Base-by-base conservation (phyloP, 2,329 filamentous ascomycete species). In the Boeremia exigua region DNA sequence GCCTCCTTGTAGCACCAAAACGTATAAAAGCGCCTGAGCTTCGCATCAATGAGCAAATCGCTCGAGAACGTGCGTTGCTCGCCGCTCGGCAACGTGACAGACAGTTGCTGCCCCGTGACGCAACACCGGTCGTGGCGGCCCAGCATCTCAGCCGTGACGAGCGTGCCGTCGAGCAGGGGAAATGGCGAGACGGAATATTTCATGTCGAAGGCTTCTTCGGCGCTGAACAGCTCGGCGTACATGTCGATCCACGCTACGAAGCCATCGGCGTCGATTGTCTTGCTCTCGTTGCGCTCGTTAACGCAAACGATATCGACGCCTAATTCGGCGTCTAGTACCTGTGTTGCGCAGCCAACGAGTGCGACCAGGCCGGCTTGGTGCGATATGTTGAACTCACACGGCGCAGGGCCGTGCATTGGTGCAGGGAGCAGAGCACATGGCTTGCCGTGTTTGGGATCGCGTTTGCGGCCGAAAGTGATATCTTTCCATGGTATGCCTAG, bases 1-100 rank as follows among this genome's bases (percentile, higher is more conserved):
- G 89, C 87, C 77, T 94, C 90, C 65, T 91, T 87, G 72, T 91
- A 82, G 72, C 88, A 91, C 88, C 90, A 94, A 56, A 89, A 84
- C 1, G 88, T 84, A 71, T 92, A 94, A 70, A 94, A 94, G 48
- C 84, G 81, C 5, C 88, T 81, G 27, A 93, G 78, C 68, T 87
- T 87, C 19, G 78, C 81, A 56, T 89, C 87, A 15, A 84, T 77
- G n/a, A 85, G 57, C 0, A 79, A 50, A 33, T 81, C 77, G 2
- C 76, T 79, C 32, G 69, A 72, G 57, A 83, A 77, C 2, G 44
- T 66, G 62, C 67, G 62, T 8, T 71, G 65, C 29, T 74, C 69
- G 3, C 76, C 77, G 40, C 63, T 68, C 28, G 66, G 69, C 1
- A 79, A 66, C 0, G 63, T 75, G 27, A 78, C 66, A 1, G 56